Percentiles rank a stretch among this genome's conserved stretches.
Evolutionary conservation across 495 filamentous ascomycete species (phyloP).

Genomic region (Antarctomyces pellizariae): DNA sequence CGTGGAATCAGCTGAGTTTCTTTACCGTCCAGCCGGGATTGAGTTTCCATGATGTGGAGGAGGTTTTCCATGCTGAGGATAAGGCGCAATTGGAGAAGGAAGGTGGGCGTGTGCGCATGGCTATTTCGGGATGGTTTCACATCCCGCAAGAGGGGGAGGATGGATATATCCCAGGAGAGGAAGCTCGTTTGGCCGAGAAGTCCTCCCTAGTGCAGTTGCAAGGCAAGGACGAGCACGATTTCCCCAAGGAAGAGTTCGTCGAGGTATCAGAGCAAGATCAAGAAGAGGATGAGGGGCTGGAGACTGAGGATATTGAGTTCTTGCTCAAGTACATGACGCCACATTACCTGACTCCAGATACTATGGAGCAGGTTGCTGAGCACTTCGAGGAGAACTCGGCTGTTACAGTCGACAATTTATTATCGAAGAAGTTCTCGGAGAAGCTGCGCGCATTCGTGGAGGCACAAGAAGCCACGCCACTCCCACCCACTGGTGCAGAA

Average conservation of each 20-base stretch:
- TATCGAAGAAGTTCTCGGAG: conserved; percentile 51
- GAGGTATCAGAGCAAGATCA: conserved; percentile 20
- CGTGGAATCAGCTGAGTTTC: conserved; percentile 94
- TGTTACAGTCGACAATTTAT: conserved; percentile 51
- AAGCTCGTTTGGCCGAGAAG: conserved; percentile 65
- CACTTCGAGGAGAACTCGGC: conserved; percentile 64
- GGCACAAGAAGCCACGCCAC: conserved; percentile 28
- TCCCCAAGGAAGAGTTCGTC: conserved; percentile 37
- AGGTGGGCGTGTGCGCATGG: conserved; percentile 67
- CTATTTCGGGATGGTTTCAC: conserved; percentile 98
- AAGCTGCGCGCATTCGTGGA: conserved; percentile 44
- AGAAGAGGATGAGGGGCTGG: conserved; percentile 28
- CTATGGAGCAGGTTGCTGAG: conserved; percentile 55
- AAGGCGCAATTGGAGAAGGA: conserved; percentile 30
- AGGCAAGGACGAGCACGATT: conserved; percentile 72
- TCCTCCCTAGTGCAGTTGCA: conserved; percentile 82
- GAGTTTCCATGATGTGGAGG: conserved; percentile 97
- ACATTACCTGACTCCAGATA: conserved; percentile 84
- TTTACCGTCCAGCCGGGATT: conserved; percentile 93
- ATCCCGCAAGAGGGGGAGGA: conserved; percentile 91
- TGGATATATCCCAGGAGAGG: conserved; percentile 74
- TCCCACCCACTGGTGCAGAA: conserved; percentile 24
- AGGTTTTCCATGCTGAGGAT: conserved; percentile 53
- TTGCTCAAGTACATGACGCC: conserved; percentile 73
- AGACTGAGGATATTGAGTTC: conserved; percentile 60